Percentiles rank a stretch among this genome's conserved stretches.
Evolutionary conservation across 1,284 basidiomycete species (phyloP).

Genomic region (Rhizoctonia solani): DNA sequence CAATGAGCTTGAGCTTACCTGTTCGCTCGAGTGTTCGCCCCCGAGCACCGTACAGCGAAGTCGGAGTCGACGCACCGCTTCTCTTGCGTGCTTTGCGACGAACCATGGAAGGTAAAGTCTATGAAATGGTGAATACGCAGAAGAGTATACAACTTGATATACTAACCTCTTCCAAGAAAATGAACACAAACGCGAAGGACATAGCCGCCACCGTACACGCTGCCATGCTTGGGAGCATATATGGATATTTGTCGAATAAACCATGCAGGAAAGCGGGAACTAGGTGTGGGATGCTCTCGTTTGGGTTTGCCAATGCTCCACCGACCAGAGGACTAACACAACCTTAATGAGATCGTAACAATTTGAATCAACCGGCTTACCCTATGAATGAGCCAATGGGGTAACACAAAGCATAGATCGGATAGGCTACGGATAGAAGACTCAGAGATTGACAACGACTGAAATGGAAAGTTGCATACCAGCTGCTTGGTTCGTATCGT

Average conservation of each 20-base stretch:
- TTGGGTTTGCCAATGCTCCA: constrained; percentile 37
- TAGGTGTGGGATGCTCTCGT: constrained; percentile 37
- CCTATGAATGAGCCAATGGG: constrained; percentile 36
- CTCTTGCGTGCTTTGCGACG: not conserved
- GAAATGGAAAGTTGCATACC: constrained; percentile 36
- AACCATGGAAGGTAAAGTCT: constrained; percentile 35
- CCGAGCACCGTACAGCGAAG: constrained; percentile 20
- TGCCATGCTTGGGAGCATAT: constrained; percentile 60
- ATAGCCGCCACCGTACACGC: constrained; percentile 61
- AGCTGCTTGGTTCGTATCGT: constrained; percentile 39
- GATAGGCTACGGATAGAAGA: constrained; percentile 35
- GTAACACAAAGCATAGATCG: constrained; percentile 37
- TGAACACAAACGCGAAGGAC: constrained; percentile 57
- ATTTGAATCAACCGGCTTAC: not conserved
- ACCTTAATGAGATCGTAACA: not conserved
- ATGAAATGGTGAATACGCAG: not conserved
- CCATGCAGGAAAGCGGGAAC: constrained; percentile 21
- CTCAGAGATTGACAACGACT: not conserved
- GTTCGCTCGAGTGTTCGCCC: not conserved
- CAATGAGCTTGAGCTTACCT: constrained; percentile 8
- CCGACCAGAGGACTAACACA: constrained; percentile 33
- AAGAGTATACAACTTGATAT: not conserved
- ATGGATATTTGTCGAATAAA: constrained; percentile 38
- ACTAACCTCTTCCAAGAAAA: constrained; percentile 68
- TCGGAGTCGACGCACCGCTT: constrained; percentile 17